Percentiles rank a stretch among this genome's conserved stretches.
Conservation (phyloP, 1,284 basidiomycete genomes). For the Fomitopsis betulina region DNA sequence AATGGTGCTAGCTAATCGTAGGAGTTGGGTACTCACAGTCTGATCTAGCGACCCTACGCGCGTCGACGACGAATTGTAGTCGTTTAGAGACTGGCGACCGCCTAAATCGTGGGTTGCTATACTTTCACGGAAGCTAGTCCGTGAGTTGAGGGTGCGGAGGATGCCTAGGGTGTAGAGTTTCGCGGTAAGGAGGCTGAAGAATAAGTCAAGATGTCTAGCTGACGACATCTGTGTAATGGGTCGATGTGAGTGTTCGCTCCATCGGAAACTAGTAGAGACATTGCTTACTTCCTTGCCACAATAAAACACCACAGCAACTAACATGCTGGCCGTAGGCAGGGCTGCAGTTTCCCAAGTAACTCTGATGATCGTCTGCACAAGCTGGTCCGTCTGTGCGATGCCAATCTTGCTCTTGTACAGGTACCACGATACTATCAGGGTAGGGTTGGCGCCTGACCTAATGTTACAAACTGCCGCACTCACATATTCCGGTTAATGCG, state of each 20-base stretch:
- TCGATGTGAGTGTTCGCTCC: not conserved
- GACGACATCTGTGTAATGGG: conserved; percentile 6
- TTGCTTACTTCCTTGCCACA: conserved; percentile 33
- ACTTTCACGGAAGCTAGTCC: conserved; percentile 34
- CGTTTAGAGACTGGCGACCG: conserved; percentile 35
- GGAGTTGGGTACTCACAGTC: not conserved
- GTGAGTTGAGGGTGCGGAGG: conserved; percentile 42
- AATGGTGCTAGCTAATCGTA: not conserved
- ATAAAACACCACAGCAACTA: conserved; percentile 37
- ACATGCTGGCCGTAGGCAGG: conserved; percentile 40
- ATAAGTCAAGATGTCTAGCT: conserved; percentile 38
- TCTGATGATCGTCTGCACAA: conserved; percentile 37
- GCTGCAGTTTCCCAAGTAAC: conserved; percentile 47
- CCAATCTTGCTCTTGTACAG: conserved; percentile 44
- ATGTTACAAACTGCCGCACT: conserved; percentile 6
- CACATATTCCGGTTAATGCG: conserved; percentile 37
- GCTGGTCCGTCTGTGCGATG: conserved; percentile 35
- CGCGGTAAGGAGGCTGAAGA: conserved; percentile 45
- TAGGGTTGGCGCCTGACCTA: not conserved
- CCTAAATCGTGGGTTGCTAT: conserved; percentile 32
- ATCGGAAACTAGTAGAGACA: not conserved
- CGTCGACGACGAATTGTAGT: conserved; percentile 17
- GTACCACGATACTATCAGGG: conserved; percentile 32
- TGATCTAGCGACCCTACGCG: not conserved
- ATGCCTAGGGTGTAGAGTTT: conserved; percentile 47